Evolutionary conservation across 1,284 basidiomycete genomes (phyloP).

Genomic region (Trametes polyzona): DNA sequence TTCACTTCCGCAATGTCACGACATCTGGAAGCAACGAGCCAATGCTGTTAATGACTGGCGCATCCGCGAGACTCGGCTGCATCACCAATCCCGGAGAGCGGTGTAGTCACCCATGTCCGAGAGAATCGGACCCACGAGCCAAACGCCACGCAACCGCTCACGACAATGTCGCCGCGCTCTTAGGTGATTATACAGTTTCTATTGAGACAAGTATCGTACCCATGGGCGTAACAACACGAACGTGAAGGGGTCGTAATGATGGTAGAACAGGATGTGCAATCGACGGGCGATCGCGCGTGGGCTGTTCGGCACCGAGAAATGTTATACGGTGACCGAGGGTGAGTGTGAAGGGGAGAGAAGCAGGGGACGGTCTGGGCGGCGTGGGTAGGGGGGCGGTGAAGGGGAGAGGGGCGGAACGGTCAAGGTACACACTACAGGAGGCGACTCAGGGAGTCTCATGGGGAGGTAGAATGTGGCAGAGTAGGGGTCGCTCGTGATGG

Average conservation of each 20-base stretch:
- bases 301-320: too few relatives aligned
- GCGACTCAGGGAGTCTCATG: neutral
- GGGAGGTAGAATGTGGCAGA: neutral
- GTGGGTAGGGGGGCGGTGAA: neutral
- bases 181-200: neutral
- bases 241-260: slow-evolving; percentile 1
- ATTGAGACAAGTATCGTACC: slow-evolving; percentile 5
- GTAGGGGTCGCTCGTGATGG: neutral
- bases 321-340: too few relatives aligned
- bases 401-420: neutral
- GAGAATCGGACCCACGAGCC: too few relatives aligned
- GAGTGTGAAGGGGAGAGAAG: too few relatives aligned
- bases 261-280: neutral
- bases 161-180: too few relatives aligned
- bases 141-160: too few relatives aligned
- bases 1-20: neutral
- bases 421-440: neutral
- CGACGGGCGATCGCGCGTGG: neutral
- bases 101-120: too few relatives aligned
- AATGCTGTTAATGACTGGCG: too few relatives aligned
- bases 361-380: too few relatives aligned
- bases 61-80: too few relatives aligned
- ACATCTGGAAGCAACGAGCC: neutral
- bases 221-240: neutral
- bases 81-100: too few relatives aligned